Conservation (phyloP, 2,329 filamentous ascomycete genomes). For the Akanthomyces muscarius region DNA sequence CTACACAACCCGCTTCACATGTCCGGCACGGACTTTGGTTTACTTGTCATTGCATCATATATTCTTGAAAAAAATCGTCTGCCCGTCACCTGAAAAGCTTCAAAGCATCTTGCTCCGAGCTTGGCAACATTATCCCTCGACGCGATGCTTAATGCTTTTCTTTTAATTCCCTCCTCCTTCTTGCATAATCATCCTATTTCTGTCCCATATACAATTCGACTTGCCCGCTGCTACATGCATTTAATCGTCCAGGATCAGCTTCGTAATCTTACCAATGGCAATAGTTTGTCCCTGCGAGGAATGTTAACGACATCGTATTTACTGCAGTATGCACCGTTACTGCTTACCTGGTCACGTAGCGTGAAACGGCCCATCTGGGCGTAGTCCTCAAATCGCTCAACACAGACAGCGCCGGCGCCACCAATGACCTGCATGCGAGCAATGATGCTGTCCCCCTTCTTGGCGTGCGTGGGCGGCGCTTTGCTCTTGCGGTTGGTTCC, state of each 20-base stretch:
- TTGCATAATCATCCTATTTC: not conserved
- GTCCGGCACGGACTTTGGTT: not conserved
- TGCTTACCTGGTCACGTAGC: slow-evolving; percentile 73
- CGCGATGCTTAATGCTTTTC: slow-evolving; percentile 11
- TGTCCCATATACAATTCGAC: not conserved
- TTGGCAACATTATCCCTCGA: not conserved
- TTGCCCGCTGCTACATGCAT: not conserved
- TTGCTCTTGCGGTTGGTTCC: slow-evolving; percentile 93
- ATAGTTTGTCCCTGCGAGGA: slow-evolving; percentile 84
- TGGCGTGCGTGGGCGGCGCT: slow-evolving; percentile 86
- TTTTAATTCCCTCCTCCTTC: slow-evolving; percentile 15
- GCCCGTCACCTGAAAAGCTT: not conserved
- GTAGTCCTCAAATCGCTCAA: slow-evolving; percentile 94
- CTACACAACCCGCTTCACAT: not conserved
- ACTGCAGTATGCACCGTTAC: not conserved
- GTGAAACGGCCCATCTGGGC: slow-evolving; percentile 91
- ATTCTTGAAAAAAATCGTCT: slow-evolving; percentile 6
- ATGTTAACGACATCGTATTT: slow-evolving; percentile 24
- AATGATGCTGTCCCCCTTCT: slow-evolving; percentile 78
- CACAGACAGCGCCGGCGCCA: slow-evolving; percentile 80
- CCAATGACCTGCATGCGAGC: slow-evolving; percentile 84
- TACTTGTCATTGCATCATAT: slow-evolving; percentile 15
- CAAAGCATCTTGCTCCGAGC: not conserved
- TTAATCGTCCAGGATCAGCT: slow-evolving; percentile 55
- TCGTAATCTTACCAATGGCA: slow-evolving; percentile 98